These are phyloP conservation scores for Cicer bijugum DNA, from an alignment of 306 rosid genomes.

Conservation along the genomic window DNA sequence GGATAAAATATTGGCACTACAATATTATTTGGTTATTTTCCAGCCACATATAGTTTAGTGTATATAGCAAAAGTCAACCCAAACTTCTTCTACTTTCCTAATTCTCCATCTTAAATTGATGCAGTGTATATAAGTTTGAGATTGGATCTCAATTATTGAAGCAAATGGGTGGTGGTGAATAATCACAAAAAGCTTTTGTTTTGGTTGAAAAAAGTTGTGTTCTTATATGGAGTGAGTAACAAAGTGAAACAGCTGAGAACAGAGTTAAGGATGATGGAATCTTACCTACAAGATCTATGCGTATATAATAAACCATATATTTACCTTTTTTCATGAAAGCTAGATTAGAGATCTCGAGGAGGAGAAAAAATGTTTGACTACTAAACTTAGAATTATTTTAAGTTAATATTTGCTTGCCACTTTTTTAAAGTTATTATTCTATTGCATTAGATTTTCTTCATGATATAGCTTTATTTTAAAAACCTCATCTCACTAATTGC, in stretches of 20 bases:
- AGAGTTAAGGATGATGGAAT: constrained; percentile 48
- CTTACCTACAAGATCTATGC: constrained; percentile 60
- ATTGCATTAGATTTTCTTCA: constrained; percentile 3
- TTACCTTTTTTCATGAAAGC: constrained; percentile 62
- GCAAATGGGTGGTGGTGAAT: constrained; percentile 33
- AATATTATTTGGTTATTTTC: too few species aligned
- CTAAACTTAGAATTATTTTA: constrained; percentile 78
- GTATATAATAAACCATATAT: too few species aligned
- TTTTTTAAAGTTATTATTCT: constrained; percentile 3
- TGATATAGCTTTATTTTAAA: constrained; percentile 16
- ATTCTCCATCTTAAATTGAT: constrained; percentile 10
- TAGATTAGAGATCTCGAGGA: constrained; percentile 99
- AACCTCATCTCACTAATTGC: constrained; percentile 14
- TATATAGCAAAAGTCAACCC: constrained; percentile 36
- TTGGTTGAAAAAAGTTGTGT: constrained; percentile 41
- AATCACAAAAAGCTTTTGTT: neutral
- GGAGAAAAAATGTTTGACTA: too few species aligned
- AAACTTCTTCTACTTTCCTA: neutral
- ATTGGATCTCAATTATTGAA: constrained; percentile 15
- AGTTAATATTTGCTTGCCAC: too few species aligned
- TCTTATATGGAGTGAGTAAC: constrained; percentile 43
- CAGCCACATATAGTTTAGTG: neutral
- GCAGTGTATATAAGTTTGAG: constrained; percentile 11
- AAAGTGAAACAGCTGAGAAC: constrained; percentile 48
- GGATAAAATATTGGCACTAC: neutral